Conservation (phyloP, 2,329 filamentous ascomycete genomes). For the Trichoderma gracile region DNA sequence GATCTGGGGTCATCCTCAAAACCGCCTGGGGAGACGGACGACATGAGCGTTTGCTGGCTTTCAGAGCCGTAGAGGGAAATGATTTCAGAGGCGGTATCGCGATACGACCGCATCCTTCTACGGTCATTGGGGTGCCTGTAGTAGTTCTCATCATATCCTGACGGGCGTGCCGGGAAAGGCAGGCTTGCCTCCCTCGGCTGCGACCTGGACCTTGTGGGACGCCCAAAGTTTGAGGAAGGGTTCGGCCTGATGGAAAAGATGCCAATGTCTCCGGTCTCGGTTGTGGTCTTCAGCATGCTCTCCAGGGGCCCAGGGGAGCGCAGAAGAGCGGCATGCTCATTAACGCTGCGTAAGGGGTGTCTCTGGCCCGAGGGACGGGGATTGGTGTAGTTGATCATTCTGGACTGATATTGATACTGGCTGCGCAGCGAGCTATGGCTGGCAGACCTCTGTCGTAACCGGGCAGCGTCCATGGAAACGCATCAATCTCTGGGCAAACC, state of each 20-base stretch:
- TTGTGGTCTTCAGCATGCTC: constrained; percentile 66
- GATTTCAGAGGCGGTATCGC: constrained; percentile 56
- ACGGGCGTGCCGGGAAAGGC: constrained; percentile 33
- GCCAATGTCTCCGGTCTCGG: constrained; percentile 66
- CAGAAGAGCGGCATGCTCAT: constrained; percentile 46
- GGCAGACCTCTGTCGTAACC: constrained; percentile 38
- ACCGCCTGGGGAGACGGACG: constrained; percentile 45
- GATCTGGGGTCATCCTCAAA: constrained; percentile 52
- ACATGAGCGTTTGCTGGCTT: constrained; percentile 48
- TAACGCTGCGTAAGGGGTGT: constrained; percentile 47
- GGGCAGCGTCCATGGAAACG: constrained; percentile 36
- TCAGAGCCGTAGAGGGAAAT: constrained; percentile 57
- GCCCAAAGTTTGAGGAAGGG: constrained; percentile 35
- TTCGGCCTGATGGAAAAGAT: constrained; percentile 54
- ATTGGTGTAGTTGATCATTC: constrained; percentile 27
- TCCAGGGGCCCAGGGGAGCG: constrained; percentile 57
- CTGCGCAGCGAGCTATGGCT: constrained; percentile 45
- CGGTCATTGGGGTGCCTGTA: constrained; percentile 44
- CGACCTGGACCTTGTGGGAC: constrained; percentile 35
- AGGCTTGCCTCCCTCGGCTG: constrained; percentile 36
- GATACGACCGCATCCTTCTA: constrained; percentile 49
- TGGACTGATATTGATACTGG: constrained; percentile 36
- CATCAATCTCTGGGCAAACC: neutral
- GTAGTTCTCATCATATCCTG: constrained; percentile 37
- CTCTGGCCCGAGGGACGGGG: constrained; percentile 34